Percentiles rank a stretch among this genome's conserved stretches.
Conservation (phyloP, 2,329 filamentous ascomycete species). For the Sporothrix brasiliensis region DNA sequence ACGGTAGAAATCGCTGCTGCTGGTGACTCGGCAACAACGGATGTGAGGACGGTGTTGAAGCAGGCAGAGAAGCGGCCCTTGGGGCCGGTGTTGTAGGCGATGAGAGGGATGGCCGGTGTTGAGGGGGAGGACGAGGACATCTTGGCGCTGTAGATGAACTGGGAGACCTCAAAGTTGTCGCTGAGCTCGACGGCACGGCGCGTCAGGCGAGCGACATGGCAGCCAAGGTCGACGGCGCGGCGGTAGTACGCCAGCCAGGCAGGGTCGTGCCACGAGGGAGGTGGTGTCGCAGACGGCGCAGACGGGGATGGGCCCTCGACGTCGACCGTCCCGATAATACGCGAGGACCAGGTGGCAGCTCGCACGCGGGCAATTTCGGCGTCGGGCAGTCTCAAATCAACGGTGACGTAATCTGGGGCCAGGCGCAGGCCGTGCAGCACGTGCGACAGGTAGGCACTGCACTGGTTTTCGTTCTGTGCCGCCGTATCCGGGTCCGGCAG, state of each 20-base stretch:
- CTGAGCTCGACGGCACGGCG: conserved; percentile 61
- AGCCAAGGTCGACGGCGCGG: conserved; percentile 58
- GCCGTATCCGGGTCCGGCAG: conserved; percentile 40
- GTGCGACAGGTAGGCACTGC: conserved; percentile 57
- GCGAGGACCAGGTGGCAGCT: conserved; percentile 57
- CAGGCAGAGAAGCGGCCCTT: conserved; percentile 47
- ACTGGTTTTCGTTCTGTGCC: conserved; percentile 41
- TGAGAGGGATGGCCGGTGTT: conserved; percentile 50
- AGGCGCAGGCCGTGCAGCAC: conserved; percentile 66
- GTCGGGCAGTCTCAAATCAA: conserved; percentile 62
- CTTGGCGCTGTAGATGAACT: conserved; percentile 54
- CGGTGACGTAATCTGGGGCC: conserved; percentile 65
- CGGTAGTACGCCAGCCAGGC: conserved; percentile 57
- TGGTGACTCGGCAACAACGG: conserved; percentile 49
- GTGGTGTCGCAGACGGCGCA: conserved; percentile 37
- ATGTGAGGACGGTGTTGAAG: conserved; percentile 55
- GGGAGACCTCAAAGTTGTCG: conserved; percentile 52
- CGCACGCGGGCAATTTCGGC: conserved; percentile 54
- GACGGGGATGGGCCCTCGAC: conserved; percentile 35
- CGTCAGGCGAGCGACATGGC: conserved; percentile 63
- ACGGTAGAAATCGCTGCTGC: not conserved
- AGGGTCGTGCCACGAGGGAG: conserved; percentile 59
- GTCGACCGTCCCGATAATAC: conserved; percentile 62
- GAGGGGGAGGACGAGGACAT: conserved; percentile 41
- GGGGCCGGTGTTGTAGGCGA: conserved; percentile 51